Evolutionary conservation across 805 yeast species (phyloP).

Genomic region (Brettanomyces sp.): DNA sequence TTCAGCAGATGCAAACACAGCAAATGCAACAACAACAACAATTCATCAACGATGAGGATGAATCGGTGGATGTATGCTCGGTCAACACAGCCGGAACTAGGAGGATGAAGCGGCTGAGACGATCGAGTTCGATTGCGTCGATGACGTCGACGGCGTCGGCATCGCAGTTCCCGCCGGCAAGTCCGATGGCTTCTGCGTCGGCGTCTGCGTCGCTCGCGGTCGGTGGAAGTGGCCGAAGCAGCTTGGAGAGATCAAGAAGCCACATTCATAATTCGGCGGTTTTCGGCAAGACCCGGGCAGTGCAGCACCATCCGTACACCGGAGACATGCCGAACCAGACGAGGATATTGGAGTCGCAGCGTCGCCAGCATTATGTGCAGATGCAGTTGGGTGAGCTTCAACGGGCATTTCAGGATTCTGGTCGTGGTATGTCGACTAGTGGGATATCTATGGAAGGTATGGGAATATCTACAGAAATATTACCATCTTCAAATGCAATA

Average conservation of each 20-base stretch:
- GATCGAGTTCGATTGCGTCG: conserved; percentile 22
- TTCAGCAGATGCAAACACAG: background rate
- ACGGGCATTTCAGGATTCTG: background rate
- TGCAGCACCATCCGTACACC: too few relatives aligned
- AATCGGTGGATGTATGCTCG: conserved; percentile 15
- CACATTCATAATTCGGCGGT: background rate
- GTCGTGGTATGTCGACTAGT: too few relatives aligned
- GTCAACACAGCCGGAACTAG: conserved; percentile 19
- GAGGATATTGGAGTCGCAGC: background rate
- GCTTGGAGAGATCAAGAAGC: background rate
- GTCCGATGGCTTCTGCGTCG: background rate
- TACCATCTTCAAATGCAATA: too few relatives aligned
- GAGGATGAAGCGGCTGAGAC: conserved; percentile 17
- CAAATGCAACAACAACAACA: background rate
- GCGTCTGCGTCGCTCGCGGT: background rate
- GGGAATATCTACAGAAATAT: too few relatives aligned
- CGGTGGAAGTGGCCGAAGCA: background rate
- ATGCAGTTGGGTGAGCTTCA: background rate
- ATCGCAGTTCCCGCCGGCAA: conserved; percentile 12
- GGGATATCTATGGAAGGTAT: too few relatives aligned
- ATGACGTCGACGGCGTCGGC: conserved; percentile 15
- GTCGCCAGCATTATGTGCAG: conserved; percentile 1
- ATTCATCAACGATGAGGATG: conserved; percentile 8
- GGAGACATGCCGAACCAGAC: too few relatives aligned
- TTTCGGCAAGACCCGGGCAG: background rate